These are phyloP conservation scores for Curvularia sp. DNA, from an alignment of 2,329 filamentous ascomycete species.

Conservation along the genomic window DNA sequence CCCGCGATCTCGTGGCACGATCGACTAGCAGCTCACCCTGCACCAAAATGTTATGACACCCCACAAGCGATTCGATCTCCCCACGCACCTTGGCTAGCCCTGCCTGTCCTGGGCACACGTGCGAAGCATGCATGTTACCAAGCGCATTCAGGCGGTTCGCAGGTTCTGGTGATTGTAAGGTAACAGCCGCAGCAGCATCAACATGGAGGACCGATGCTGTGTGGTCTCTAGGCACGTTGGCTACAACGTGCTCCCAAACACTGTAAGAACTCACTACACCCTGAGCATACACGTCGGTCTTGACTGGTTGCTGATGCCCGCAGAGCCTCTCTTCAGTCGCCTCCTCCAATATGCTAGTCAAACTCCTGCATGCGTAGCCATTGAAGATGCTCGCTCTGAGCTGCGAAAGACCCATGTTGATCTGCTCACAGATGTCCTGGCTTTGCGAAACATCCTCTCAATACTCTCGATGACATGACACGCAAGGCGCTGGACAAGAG, in stretches of 20 bases:
- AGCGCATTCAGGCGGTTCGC: background rate
- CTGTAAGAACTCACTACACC: slow-evolving; percentile 25
- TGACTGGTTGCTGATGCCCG: slow-evolving; percentile 17
- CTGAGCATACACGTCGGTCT: too few relatives aligned
- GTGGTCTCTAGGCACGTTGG: slow-evolving; percentile 42
- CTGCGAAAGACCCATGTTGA: slow-evolving; percentile 52
- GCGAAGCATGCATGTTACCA: too few relatives aligned
- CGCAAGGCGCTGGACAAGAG: slow-evolving; percentile 40
- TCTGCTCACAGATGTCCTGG: slow-evolving; percentile 56
- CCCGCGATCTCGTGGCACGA: slow-evolving; percentile 22
- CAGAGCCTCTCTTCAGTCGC: slow-evolving; percentile 51
- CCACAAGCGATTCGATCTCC: slow-evolving; percentile 24
- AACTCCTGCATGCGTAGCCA: slow-evolving; percentile 46
- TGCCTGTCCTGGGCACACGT: background rate
- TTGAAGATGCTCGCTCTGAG: slow-evolving; percentile 51
- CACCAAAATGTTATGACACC: slow-evolving; percentile 17
- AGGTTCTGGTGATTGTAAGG: background rate
- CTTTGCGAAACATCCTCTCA: slow-evolving; percentile 48
- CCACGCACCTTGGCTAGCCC: background rate
- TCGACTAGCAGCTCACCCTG: background rate
- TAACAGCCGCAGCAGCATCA: slow-evolving; percentile 1
- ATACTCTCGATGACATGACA: slow-evolving; percentile 37
- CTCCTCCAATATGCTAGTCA: slow-evolving; percentile 52
- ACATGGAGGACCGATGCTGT: slow-evolving; percentile 38
- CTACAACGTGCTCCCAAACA: slow-evolving; percentile 41